Evolutionary conservation across 2,329 filamentous ascomycete genomes (phyloP), one percentile per base, ranked within the genome.

Genomic region (Beauveria caledonica): DNA sequence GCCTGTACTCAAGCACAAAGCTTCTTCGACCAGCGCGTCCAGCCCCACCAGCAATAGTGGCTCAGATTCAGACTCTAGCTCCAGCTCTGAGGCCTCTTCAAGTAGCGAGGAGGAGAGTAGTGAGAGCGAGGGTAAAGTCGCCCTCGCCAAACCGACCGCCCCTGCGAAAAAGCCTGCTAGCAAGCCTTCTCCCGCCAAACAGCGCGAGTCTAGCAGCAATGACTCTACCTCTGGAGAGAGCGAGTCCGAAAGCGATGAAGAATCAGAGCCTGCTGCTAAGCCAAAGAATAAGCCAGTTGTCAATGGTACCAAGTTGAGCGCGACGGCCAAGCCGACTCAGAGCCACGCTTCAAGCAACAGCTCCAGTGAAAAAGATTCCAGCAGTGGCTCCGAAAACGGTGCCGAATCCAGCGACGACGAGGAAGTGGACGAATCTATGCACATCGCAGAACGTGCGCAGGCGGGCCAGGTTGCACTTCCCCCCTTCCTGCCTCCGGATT

Each of bases 401-500:
- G 66, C 65, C 27, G 70, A 71, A 36, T 67, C 68, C 42, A 66
- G 66, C n/a, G 62, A 68, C 36, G 65, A 62, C 15, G 58, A 66
- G 11, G 63, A 65, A 11, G 69, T 66, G 3, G 74, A 78, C 48
- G 70, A 76, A 64, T 75, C 77, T 1, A 74, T 75, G 66, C 72
- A 74, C 50, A 70, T 74, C n/a, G 65, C 68, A 23, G 68, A 72
- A 51, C 72, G 72, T 17, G 65, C 71, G 45, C 56, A 61, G 29
- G 53, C 58, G 63, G 63, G 52, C 64, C 73, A 73, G 60, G 66
- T 69, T 70, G 77, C 79, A 50, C 62, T 81, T 3, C 72, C 74
- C 29, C 75, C 76, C 42, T 74, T 81, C 39, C 72, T 82, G 40
- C 74, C 74, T 13, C 82, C 79, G 6, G 78, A 82, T 60, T 84